Evolutionary conservation across 2,329 filamentous ascomycete species (phyloP).

Genomic region (Raffaelea albimanens): DNA sequence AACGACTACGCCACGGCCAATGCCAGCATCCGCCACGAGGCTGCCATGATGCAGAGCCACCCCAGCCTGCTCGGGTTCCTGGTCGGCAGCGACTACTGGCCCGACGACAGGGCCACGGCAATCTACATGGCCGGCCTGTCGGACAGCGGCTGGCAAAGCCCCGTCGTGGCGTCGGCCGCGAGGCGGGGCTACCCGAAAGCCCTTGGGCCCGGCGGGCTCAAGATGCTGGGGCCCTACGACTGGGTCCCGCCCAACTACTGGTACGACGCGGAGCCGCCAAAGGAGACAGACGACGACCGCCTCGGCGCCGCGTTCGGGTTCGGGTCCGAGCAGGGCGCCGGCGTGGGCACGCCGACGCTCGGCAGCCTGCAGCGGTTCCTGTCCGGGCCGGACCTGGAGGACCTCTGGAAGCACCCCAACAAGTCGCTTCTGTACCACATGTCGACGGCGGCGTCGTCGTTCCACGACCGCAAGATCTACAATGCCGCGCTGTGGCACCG

Average conservation of each 20-base stretch:
- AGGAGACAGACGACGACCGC: slow-evolving; percentile 22
- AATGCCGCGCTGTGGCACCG: slow-evolving; percentile 43
- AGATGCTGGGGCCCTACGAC: slow-evolving; percentile 58
- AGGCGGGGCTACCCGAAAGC: slow-evolving; percentile 41
- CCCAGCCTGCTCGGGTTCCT: slow-evolving; percentile 49
- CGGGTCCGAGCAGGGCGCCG: slow-evolving; percentile 51
- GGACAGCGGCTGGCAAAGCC: slow-evolving; percentile 35
- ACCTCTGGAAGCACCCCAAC: slow-evolving; percentile 45
- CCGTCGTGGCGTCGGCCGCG: slow-evolving; percentile 48
- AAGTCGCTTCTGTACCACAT: slow-evolving; percentile 47
- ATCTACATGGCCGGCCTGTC: slow-evolving; percentile 43
- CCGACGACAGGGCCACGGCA: slow-evolving; percentile 43
- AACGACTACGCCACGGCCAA: slow-evolving; percentile 46
- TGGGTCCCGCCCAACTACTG: slow-evolving; percentile 59
- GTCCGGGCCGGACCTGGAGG: slow-evolving; percentile 35
- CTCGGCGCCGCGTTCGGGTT: slow-evolving; percentile 53
- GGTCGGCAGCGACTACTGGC: slow-evolving; percentile 55
- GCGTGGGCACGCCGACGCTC: slow-evolving; percentile 52
- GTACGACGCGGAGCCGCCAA: slow-evolving; percentile 34
- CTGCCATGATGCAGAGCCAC: slow-evolving; percentile 48
- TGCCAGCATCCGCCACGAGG: slow-evolving; percentile 49
- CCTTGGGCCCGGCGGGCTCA: slow-evolving; percentile 50
- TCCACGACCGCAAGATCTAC: slow-evolving; percentile 47
- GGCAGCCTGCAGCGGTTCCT: slow-evolving; percentile 45
- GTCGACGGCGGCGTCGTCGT: slow-evolving; percentile 44